Base-by-base conservation (phyloP, 1,139 yeast species). In the Nakaseomyces nivariensis region DNA sequence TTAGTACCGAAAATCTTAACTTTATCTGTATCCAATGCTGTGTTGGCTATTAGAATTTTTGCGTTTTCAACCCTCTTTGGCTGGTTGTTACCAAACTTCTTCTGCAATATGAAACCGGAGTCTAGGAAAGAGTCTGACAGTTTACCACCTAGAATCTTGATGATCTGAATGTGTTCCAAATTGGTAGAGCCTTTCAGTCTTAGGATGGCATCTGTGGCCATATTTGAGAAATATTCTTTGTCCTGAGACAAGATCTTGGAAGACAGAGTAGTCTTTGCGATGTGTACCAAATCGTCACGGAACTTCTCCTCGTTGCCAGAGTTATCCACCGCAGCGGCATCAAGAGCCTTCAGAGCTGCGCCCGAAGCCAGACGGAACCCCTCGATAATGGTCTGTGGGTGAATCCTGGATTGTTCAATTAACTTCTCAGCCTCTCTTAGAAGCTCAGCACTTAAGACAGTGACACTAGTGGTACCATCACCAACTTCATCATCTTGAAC, bases 401-500 rank as follows among this genome's bases (percentile, higher is more conserved):
- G 98, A 54, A 92, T 92, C 67, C 85, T 90, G n/a, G 59, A 58
- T 67, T 84, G 86, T 57, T 89, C 96, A 51, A 92, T 85, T 57
- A 92, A 78, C 66, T 83, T 83, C 70, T 94, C 98, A 34, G 98
- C 97, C 71, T 94, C 97, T 66, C 96, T 81, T 58, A 92, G 76
- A 54, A 92, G 75, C 69, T 92, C 98, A 11, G 97, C 92, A 48
- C 94, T 80, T 52, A 92, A 73, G 11, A 92, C 97, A 0, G 97
- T 89, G 34, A 92, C 99, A n/a, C 96, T 87, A 0, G 99, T 92
- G 45, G 99, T 92, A 57, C 99, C 99, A 68, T 92, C 99, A 50
- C 99, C 98, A 62, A 92, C 95, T 68, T 92, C 97, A 67, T 92
- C 97, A 65, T 92, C 99, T 73, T 92, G 99, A 37, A 92, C 97